Evolutionary conservation across 148 eudicot species (phyloP).

Genomic region (Rhododendron mucronatum): DNA sequence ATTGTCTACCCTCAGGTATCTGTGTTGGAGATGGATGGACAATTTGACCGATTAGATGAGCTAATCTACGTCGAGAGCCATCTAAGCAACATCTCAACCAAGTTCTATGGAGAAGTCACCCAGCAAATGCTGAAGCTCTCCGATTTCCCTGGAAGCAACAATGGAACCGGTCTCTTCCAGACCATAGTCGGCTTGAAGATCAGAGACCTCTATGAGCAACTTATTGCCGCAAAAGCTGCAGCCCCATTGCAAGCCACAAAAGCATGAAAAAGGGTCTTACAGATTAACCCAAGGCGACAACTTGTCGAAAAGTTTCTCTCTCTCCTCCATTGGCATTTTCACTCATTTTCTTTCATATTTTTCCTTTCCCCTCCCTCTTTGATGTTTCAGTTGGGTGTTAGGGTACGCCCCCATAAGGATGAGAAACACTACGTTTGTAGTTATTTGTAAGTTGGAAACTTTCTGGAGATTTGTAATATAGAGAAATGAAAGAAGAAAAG

Average conservation of each 20-base stretch:
- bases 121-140: slow-evolving; percentile 96
- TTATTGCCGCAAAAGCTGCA: slow-evolving; percentile 44
- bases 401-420: slow-evolving; percentile 2
- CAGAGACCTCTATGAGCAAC: slow-evolving; percentile 93
- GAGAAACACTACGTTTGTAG: slow-evolving; percentile 23
- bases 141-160: slow-evolving; percentile 97
- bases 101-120: slow-evolving; percentile 98
- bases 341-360: slow-evolving; percentile 1
- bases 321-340: neutral
- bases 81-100: slow-evolving; percentile 88
- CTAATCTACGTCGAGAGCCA: slow-evolving; percentile 96
- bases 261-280: slow-evolving; percentile 29
- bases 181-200: slow-evolving; percentile 92
- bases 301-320: neutral
- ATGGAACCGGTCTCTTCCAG: slow-evolving; percentile 96
- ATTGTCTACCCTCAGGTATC: slow-evolving; percentile 54
- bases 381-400: slow-evolving; percentile 13
- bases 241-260: slow-evolving; percentile 63
- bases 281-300: slow-evolving; percentile 12
- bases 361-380: neutral
- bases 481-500: slow-evolving; percentile 25
- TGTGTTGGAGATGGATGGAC: slow-evolving; percentile 95
- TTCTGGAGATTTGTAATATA: slow-evolving; percentile 27
- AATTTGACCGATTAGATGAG: slow-evolving; percentile 96
- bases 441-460: slow-evolving; percentile 13